These are phyloP conservation scores for Gastrolobium bilobum DNA, from an alignment of 306 rosid genomes.

Conservation along the genomic window DNA sequence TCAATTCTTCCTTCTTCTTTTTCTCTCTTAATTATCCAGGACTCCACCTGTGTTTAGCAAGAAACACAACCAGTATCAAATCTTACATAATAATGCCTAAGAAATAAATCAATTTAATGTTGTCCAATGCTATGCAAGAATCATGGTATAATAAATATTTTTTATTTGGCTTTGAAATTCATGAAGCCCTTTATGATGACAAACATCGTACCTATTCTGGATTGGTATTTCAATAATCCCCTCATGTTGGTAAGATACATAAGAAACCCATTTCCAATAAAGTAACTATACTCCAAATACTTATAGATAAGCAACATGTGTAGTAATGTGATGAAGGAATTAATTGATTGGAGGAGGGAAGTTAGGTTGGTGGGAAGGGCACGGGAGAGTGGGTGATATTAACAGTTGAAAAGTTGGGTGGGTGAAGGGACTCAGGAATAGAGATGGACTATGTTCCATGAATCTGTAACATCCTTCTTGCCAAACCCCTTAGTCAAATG, in stretches of 20 bases:
- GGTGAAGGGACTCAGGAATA: not conserved
- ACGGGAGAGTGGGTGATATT: slow-evolving; percentile 48
- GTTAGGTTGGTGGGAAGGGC: slow-evolving; percentile 48
- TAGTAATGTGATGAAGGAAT: not conserved
- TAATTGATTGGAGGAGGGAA: not conserved
- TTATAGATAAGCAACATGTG: not conserved
- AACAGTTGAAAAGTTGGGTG: slow-evolving; percentile 36
- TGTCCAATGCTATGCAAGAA: too few relatives aligned
- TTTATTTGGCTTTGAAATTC: not conserved
- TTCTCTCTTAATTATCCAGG: too few relatives aligned
- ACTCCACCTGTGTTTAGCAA: too few relatives aligned
- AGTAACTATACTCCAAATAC: not conserved
- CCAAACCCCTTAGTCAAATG: slow-evolving; percentile 61
- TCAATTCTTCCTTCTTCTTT: too few relatives aligned
- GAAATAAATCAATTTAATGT: too few relatives aligned
- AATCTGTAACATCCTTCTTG: slow-evolving; percentile 66
- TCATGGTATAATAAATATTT: too few relatives aligned
- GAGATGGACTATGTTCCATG: slow-evolving; percentile 64
- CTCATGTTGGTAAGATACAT: too few relatives aligned
- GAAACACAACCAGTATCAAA: too few relatives aligned
- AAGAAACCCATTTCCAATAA: slow-evolving; percentile 4
- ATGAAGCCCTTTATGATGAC: not conserved
- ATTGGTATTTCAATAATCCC: too few relatives aligned
- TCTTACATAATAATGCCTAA: too few relatives aligned
- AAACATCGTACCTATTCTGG: not conserved